A percentile compares a stretch with the other conserved stretches of the same genome.
Conservation (phyloP, 2,329 filamentous ascomycete genomes). For the Penicillium sp. region DNA sequence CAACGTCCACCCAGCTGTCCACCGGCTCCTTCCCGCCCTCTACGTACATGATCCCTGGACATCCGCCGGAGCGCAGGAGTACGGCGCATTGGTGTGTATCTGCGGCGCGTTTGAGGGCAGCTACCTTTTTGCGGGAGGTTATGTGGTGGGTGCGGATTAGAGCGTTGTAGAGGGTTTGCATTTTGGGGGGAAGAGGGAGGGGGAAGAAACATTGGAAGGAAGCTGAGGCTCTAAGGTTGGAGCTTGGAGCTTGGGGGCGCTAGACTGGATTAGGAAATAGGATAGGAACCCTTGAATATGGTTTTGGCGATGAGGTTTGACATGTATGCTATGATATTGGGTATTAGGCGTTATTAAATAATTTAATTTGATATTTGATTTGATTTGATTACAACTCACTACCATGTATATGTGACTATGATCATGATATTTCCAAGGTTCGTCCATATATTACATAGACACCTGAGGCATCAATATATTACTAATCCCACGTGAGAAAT, state of each 20-base stretch:
- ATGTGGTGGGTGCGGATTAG: constrained; percentile 79
- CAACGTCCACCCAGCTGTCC: constrained; percentile 61
- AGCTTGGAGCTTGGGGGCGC: not conserved
- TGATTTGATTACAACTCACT: too few species aligned
- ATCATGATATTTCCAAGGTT: too few species aligned
- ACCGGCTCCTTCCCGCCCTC: constrained; percentile 58
- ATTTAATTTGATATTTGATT: too few species aligned
- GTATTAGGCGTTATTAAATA: too few species aligned
- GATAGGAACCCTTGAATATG: not conserved
- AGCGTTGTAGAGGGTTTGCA: constrained; percentile 49
- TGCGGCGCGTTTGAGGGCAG: constrained; percentile 63
- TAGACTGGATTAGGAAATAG: not conserved
- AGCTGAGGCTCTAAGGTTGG: not conserved
- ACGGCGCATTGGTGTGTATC: constrained; percentile 60
- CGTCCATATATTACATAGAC: not conserved
- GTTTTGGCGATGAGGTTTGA: not conserved
- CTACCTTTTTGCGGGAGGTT: constrained; percentile 72
- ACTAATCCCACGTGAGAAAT: not conserved
- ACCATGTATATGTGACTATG: too few species aligned
- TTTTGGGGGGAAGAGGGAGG: not conserved
- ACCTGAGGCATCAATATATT: not conserved
- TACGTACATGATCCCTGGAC: constrained; percentile 76
- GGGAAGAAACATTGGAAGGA: not conserved
- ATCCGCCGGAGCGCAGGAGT: constrained; percentile 64
- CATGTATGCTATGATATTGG: too few species aligned